These are phyloP conservation scores for Aspergillus persii DNA, from an alignment of 2,329 filamentous ascomycete species.

Conservation along the genomic window DNA sequence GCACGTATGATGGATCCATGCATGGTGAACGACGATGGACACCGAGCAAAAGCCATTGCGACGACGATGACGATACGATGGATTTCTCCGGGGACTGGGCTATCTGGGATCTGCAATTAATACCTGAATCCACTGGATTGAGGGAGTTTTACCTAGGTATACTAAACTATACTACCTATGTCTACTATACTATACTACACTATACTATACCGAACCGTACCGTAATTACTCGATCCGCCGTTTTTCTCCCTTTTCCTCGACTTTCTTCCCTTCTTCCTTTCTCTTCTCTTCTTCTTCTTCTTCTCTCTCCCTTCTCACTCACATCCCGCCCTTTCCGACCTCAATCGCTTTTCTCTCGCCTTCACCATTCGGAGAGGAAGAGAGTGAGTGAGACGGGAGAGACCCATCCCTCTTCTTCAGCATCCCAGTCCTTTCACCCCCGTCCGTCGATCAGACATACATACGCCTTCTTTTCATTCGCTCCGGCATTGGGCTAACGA, in stretches of 20 bases:
- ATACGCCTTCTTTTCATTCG: constrained; percentile 17
- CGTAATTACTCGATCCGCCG: background rate
- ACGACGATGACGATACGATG: background rate
- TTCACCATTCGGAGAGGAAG: no score
- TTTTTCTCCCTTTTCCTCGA: constrained; percentile 3
- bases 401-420: background rate
- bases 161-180: background rate
- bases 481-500: constrained; percentile 11
- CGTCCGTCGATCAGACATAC: constrained; percentile 21
- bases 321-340: background rate
- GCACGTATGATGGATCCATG: no score
- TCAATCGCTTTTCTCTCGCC: no score
- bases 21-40: background rate
- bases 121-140: no score
- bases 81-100: no score
- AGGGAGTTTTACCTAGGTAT: no score
- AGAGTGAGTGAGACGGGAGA: no score
- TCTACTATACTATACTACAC: background rate
- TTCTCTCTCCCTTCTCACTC: background rate
- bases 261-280: background rate
- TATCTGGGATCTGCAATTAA: no score
- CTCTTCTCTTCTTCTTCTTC: background rate
- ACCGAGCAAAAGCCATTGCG: background rate
- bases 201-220: background rate
- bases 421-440: constrained; percentile 4